phyloP scores from a whole-genome alignment of 352 stramenopile species.

The Phytophthora ohioensis region DNA sequence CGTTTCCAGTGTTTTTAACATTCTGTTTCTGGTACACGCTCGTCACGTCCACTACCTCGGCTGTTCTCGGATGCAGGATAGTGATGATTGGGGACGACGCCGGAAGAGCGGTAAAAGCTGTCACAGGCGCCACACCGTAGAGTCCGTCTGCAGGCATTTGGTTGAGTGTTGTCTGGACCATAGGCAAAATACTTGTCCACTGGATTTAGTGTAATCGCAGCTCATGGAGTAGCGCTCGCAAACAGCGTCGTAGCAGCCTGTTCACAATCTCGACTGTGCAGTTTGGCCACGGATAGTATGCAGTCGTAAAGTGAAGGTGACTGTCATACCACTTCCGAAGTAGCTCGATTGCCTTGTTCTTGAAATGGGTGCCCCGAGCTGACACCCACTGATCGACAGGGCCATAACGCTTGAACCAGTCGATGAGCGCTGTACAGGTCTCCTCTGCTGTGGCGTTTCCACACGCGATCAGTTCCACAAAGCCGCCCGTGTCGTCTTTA shows the following conservation, averaged over 20 bases:
- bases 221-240: conserved; percentile 2
- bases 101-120: background rate
- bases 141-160: background rate
- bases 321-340: background rate
- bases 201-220: background rate
- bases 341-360: background rate
- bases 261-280: conserved; percentile 8
- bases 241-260: background rate
- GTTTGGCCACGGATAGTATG: background rate
- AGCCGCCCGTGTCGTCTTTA: conserved; percentile 44
- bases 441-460: background rate
- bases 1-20: background rate
- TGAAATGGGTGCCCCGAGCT: background rate
- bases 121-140: background rate
- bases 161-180: background rate
- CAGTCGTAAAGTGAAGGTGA: conserved; percentile 3
- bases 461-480: conserved; percentile 37
- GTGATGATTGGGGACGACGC: no score
- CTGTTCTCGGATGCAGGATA: background rate
- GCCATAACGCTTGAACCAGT: background rate
- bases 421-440: background rate
- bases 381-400: background rate
- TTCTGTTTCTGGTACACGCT: background rate
- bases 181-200: background rate
- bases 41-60: background rate